These are phyloP conservation scores for Geosmithia flava DNA, from an alignment of 2,329 filamentous ascomycete species.

Conservation along the genomic window DNA sequence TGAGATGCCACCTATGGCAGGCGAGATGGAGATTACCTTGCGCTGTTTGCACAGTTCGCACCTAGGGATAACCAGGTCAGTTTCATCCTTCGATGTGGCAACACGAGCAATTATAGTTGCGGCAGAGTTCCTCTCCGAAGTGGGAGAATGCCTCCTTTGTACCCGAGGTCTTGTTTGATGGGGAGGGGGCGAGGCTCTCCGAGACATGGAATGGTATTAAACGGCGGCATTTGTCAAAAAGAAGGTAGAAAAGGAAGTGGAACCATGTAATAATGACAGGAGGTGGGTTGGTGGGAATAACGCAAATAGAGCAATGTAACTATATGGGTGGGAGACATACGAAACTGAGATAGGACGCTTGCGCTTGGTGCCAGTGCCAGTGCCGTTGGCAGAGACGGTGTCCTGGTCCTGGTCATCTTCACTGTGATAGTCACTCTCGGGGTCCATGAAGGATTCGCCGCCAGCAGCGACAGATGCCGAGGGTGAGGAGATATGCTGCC, in stretches of 20 bases:
- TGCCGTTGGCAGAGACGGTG: conserved; percentile 15
- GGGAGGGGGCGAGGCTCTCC: not conserved
- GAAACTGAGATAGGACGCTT: conserved; percentile 50
- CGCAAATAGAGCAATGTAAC: not conserved
- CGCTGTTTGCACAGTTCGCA: conserved; percentile 72
- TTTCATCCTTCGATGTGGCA: conserved; percentile 9
- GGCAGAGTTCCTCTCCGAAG: not conserved
- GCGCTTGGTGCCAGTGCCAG: conserved; percentile 37
- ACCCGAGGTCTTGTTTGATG: not conserved
- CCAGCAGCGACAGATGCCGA: not conserved
- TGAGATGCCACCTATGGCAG: not conserved
- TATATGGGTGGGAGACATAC: conserved; percentile 20
- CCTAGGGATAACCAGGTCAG: conserved; percentile 31
- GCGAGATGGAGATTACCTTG: conserved; percentile 40
- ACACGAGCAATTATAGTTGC: not conserved
- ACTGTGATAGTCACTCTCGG: conserved; percentile 36
- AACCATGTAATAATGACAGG: no score
- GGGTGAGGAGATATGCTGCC: not conserved
- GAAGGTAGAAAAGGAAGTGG: no score
- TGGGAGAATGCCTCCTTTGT: not conserved
- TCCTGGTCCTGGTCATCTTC: conserved; percentile 30
- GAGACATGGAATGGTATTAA: not conserved
- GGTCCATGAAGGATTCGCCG: conserved; percentile 11
- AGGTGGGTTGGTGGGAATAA: not conserved
- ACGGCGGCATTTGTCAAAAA: no score